Conservation (phyloP, 768 basidiomycete genomes). For the Omphalotus guepiniiformis region DNA sequence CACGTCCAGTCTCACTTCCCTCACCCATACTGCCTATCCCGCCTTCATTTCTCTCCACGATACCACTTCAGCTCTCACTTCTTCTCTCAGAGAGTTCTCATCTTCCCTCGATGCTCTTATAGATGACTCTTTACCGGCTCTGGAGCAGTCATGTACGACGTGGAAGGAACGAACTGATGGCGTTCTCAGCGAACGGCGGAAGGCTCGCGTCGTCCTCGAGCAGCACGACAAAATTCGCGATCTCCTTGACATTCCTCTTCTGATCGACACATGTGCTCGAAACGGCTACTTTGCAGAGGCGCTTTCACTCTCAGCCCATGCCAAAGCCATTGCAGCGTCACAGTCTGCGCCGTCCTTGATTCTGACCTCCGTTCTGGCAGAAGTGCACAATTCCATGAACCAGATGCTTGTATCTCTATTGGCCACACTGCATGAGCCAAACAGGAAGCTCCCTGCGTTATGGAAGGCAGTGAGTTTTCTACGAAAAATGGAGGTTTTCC, state of each 20-base stretch:
- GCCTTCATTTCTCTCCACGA: conserved; percentile 88
- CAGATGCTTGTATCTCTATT: conserved; percentile 80
- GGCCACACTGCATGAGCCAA: conserved; percentile 73
- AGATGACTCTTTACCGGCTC: conserved; percentile 60
- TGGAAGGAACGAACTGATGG: conserved; percentile 73
- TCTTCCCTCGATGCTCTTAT: conserved; percentile 69
- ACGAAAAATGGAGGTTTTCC: conserved; percentile 72
- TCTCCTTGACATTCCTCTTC: conserved; percentile 82
- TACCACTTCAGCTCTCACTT: conserved; percentile 68
- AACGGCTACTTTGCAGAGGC: conserved; percentile 93
- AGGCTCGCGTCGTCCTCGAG: conserved; percentile 83
- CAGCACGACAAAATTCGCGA: conserved; percentile 93
- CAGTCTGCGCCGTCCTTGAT: conserved; percentile 43
- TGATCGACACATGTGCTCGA: conserved; percentile 91
- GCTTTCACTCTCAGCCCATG: conserved; percentile 77
- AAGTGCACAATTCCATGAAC: conserved; percentile 63
- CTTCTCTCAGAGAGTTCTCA: conserved; percentile 72
- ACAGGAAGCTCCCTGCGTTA: conserved; percentile 78
- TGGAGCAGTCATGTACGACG: conserved; percentile 66
- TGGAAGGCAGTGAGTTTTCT: conserved; percentile 90
- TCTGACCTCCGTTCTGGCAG: conserved; percentile 57
- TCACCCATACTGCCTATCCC: conserved; percentile 88
- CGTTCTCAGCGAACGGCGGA: conserved; percentile 70
- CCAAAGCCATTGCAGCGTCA: conserved; percentile 42
- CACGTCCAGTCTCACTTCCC: conserved; percentile 82